Conservation (phyloP, 2,329 filamentous ascomycete species). For the Fusarium robinianum region DNA sequence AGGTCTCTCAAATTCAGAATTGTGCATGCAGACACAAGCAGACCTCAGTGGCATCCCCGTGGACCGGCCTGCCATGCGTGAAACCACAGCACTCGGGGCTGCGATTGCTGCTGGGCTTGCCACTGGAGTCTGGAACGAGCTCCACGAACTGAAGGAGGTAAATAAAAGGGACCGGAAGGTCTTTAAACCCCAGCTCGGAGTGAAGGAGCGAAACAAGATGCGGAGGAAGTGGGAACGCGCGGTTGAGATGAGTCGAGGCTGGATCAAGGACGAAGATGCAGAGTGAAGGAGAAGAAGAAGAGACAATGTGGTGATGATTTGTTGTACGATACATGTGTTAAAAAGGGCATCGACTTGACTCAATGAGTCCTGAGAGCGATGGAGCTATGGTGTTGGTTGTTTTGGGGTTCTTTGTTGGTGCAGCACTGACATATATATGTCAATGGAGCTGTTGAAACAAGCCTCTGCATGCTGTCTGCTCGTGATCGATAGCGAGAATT, state of each 20-base stretch:
- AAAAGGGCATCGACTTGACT: conserved; percentile 4
- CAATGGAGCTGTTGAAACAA: no score
- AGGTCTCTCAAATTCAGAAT: conserved; percentile 84
- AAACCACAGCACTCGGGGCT: conserved; percentile 86
- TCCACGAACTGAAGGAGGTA: conserved; percentile 74
- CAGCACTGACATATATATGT: no score
- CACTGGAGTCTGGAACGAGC: conserved; percentile 74
- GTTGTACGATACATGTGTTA: conserved; percentile 10
- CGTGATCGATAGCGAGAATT: no score
- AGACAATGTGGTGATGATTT: conserved; percentile 2
- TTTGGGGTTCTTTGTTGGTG: no score
- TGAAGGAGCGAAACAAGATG: conserved; percentile 45
- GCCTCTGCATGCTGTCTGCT: no score
- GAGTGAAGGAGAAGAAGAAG: conserved; percentile 11
- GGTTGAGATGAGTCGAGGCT: conserved; percentile 62
- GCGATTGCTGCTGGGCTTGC: conserved; percentile 90
- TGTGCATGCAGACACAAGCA: conserved; percentile 91
- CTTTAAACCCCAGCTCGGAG: conserved; percentile 69
- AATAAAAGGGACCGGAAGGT: conserved; percentile 70
- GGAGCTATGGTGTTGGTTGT: no score
- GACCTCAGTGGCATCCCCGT: conserved; percentile 83
- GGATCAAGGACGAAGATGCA: conserved; percentile 47
- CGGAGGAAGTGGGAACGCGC: conserved; percentile 61
- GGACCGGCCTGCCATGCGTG: conserved; percentile 83
- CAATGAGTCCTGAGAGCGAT: conserved; percentile 1